Base-by-base conservation (phyloP, 306 rosid genomes). In the Hippophae gyantsensis region DNA sequence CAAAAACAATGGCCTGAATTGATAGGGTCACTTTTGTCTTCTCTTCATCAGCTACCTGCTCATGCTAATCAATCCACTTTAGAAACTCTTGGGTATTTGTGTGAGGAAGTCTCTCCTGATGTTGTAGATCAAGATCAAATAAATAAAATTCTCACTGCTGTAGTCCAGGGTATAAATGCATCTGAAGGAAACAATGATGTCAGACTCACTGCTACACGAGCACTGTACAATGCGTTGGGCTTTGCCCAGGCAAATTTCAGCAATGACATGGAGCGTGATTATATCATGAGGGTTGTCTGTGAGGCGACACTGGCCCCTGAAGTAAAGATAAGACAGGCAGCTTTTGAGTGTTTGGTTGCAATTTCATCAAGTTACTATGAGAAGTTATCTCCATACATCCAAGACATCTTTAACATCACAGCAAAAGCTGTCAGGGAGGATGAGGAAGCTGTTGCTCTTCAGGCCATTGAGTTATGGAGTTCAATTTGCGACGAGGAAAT, bases 401-500 rank as follows among this genome's bases (percentile, higher is more conserved):
- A 86, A 71, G 90, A 81, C 64, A 81, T 89, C 41, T 89, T 79
- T 78, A 77, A 68, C 69, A 83, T 86, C 69, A 85, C 95, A 6
- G 89, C 84, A 13, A 89, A 86, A 79, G 92, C 95, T 48, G 90
- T 86, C 52, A 78, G 76, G 75, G 86, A 78, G 56, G 97, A 81
- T 74, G 84, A 89, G 79, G 97, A 89, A 54, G 79, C 90, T 63
- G 86, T 89, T 73, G 90, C 97, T 49, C 97, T 89, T 72, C 97
- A 89, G 72, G 97, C 97, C 79, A 78, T 86, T 74, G 97, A 89
- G 48, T 86, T 89, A 71, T 89, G 97, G 97, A 89, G 97, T 72
- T 86, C 97, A 13, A 78, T 89, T 62, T 89, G 97, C 79, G 97
- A 89, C 2, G 95, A 89, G 82, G 97, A 89, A 77, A 85, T 83